These are phyloP conservation scores for Sphaerulina vaccinii DNA, from an alignment of 2,329 filamentous ascomycete genomes.

Conservation along the genomic window DNA sequence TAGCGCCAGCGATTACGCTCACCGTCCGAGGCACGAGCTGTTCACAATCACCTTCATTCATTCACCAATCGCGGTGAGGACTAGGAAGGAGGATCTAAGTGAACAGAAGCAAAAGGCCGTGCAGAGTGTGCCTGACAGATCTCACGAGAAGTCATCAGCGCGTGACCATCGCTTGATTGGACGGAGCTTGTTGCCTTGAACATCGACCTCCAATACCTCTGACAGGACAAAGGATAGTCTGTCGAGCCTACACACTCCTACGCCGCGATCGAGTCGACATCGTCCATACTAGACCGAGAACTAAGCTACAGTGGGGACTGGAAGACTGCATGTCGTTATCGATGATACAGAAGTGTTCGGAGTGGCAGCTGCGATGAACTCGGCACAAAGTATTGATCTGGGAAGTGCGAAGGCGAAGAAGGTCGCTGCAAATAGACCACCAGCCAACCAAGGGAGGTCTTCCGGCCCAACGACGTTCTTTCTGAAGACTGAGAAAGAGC, in stretches of 20 bases:
- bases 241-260: background rate
- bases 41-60: background rate
- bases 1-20: too few species aligned
- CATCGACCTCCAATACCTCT: background rate
- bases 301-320: background rate
- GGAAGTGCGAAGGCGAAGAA: conserved; percentile 9
- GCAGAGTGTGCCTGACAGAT: background rate
- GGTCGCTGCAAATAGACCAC: background rate
- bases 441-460: conserved; percentile 7
- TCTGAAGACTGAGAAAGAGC: conserved; percentile 54
- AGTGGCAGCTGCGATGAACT: conserved; percentile 8
- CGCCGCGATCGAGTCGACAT: background rate
- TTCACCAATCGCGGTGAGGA: background rate
- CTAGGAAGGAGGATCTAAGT: background rate
- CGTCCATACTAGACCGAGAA: too few species aligned
- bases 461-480: conserved; percentile 58
- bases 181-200: background rate
- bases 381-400: conserved; percentile 5
- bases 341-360: background rate
- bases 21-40: background rate
- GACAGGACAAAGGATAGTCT: too few species aligned
- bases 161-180: background rate
- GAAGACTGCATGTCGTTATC: background rate
- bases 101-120: background rate
- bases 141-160: background rate